Conservation (phyloP, 805 yeast species). For the Candida morakotiae region DNA sequence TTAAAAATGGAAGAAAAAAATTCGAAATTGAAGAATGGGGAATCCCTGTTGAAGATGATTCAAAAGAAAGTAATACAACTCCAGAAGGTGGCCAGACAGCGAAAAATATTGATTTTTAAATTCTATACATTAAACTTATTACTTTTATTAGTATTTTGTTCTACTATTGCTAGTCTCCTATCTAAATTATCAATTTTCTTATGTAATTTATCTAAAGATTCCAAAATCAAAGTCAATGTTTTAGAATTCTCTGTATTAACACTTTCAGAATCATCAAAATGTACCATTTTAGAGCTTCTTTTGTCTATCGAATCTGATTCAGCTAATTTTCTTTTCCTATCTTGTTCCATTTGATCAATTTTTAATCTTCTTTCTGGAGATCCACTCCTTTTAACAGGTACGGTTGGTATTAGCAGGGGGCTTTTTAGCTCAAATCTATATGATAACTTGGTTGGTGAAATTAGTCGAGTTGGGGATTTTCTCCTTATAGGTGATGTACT, state of each 20-base stretch:
- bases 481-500: slow-evolving; percentile 1
- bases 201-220: slow-evolving; percentile 3
- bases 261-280: slow-evolving; percentile 5
- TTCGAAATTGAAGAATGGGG: slow-evolving; percentile 94
- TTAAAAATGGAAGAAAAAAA: slow-evolving; percentile 66
- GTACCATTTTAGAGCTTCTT: slow-evolving; percentile 5
- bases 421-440: not conserved
- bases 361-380: slow-evolving; percentile 30
- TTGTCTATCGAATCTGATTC: slow-evolving; percentile 8
- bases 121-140: no score
- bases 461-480: not conserved
- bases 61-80: slow-evolving; percentile 20
- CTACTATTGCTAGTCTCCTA: slow-evolving; percentile 1
- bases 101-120: slow-evolving; percentile 32
- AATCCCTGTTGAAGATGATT: slow-evolving; percentile 92
- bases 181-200: slow-evolving; percentile 3
- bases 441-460: not conserved
- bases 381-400: slow-evolving; percentile 28
- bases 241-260: not conserved
- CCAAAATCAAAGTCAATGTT: slow-evolving; percentile 1
- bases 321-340: slow-evolving; percentile 15
- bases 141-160: slow-evolving; percentile 1
- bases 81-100: slow-evolving; percentile 21
- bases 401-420: not conserved
- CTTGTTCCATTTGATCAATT: slow-evolving; percentile 25